Conservation (phyloP, 2,329 filamentous ascomycete species). For the Diplodia sapinea region DNA sequence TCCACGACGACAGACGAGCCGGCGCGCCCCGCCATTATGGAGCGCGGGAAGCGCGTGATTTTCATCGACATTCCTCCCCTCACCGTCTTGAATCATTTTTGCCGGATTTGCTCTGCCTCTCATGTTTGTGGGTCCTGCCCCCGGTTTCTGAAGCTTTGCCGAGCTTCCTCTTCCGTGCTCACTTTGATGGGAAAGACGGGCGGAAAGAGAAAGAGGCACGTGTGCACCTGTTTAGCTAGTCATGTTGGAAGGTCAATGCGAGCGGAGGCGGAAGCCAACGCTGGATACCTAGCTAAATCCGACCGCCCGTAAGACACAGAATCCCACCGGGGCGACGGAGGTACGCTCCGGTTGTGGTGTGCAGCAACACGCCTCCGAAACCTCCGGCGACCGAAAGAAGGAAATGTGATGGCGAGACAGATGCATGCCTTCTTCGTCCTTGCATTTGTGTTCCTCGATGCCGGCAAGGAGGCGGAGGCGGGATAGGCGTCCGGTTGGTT, state of each 20-base stretch:
- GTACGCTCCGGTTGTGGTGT: not conserved
- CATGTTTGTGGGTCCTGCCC: not conserved
- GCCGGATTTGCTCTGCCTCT: not conserved
- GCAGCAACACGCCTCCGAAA: not conserved
- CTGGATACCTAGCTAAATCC: too few species aligned
- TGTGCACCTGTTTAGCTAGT: too few species aligned
- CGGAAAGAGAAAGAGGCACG: not conserved
- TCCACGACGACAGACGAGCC: not conserved
- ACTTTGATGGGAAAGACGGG: not conserved
- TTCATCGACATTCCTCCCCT: not conserved
- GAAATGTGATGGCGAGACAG: not conserved
- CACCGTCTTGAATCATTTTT: too few species aligned
- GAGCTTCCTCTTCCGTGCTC: not conserved
- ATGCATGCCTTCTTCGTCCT: too few species aligned
- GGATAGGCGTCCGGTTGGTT: not conserved
- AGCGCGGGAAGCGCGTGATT: slow-evolving; percentile 1
- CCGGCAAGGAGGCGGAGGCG: too few species aligned
- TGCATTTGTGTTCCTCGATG: too few species aligned
- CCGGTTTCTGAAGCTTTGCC: not conserved
- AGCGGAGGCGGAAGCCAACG: not conserved
- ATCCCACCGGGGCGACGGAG: not conserved
- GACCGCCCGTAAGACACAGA: too few species aligned
- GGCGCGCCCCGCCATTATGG: not conserved
- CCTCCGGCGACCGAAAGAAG: not conserved
- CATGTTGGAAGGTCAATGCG: not conserved